Base-by-base conservation (phyloP, 257 asterid genomes). In the Thymus quinquecostatus region DNA sequence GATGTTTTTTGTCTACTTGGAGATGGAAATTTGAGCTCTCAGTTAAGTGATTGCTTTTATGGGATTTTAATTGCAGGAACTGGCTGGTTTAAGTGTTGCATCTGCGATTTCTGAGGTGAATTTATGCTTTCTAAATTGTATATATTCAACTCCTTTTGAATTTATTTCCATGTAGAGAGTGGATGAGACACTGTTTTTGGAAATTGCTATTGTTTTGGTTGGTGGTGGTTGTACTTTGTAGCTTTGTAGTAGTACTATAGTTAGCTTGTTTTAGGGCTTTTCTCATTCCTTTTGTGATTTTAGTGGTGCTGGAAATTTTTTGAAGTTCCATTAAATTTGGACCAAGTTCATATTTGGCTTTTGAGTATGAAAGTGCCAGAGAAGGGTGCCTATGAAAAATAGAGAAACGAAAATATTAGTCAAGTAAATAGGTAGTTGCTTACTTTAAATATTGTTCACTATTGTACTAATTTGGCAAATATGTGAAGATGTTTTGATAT, bases 61-160 rank as follows among this genome's bases (percentile, higher is more conserved):
- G 63, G 47, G 57, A 32, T 43, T 38, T 69, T n/a, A 78, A 68
- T 36, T 82, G 75, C 78, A 89, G 96, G 97, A 91, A 65, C 78
- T 91, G 79, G 91, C 91, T 82, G 97, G 97, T 44, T 81, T 89
- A 80, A 89, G 97, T 77, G 95, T 86, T 68, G 95, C 97, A 21
- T 66, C 91, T 61, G 87, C 96, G 43, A 81, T 91, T 58, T 87
- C 88, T 44, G 87, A 91, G 94, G 97, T 86, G 10, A 68, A 54
- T 49, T 10, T 36, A 29, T 48, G 30, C 11, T 45, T 60, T 8
- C 57, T 44, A 1, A 45, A n/a, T 30, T 50, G 8, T 5, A 13
- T 6, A 49, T 3, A 13, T 0, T 48, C 3, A 3, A 11, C 5
- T 48, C 1, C 4, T 11, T 12, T 49, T 49, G 21, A 13, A 49